These are phyloP conservation scores for Periconia macrospinosa DNA, from an alignment of 2,329 filamentous ascomycete genomes.

Conservation along the genomic window DNA sequence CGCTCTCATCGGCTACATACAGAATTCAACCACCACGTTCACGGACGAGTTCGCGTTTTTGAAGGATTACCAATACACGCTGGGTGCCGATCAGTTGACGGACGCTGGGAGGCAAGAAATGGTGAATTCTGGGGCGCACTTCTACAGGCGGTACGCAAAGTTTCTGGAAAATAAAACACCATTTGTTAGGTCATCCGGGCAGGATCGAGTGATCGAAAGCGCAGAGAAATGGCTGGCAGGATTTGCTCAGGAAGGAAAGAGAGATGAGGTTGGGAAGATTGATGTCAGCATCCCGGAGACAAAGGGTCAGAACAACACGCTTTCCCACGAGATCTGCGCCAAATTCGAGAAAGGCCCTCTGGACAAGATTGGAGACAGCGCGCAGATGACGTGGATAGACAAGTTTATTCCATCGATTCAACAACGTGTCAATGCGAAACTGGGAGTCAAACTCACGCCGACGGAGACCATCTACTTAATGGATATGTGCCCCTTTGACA, in stretches of 20 bases:
- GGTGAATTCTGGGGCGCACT: slow-evolving; percentile 73
- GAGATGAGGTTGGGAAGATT: slow-evolving; percentile 44
- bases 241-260: slow-evolving; percentile 60
- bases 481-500: slow-evolving; percentile 87
- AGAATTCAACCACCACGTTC: slow-evolving; percentile 59
- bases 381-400: slow-evolving; percentile 60
- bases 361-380: slow-evolving; percentile 52
- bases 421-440: slow-evolving; percentile 67
- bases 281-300: slow-evolving; percentile 71
- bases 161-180: slow-evolving; percentile 63
- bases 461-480: slow-evolving; percentile 72
- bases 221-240: slow-evolving; percentile 76
- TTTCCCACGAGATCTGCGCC: slow-evolving; percentile 73
- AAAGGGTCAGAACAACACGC: slow-evolving; percentile 72
- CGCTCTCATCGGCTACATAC: slow-evolving; percentile 66
- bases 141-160: slow-evolving; percentile 70
- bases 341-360: slow-evolving; percentile 66
- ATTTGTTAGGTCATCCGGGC: slow-evolving; percentile 72
- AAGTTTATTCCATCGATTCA: slow-evolving; percentile 70
- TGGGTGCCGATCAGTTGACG: slow-evolving; percentile 72
- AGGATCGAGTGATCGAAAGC: slow-evolving; percentile 72
- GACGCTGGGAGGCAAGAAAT: slow-evolving; percentile 69
- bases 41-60: slow-evolving; percentile 70
- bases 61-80: slow-evolving; percentile 67
- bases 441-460: slow-evolving; percentile 68